Percentiles rank a stretch among this genome's conserved stretches.
Conservation (phyloP, 1,139 yeast genomes). For the Hyphopichia buzzinii region DNA sequence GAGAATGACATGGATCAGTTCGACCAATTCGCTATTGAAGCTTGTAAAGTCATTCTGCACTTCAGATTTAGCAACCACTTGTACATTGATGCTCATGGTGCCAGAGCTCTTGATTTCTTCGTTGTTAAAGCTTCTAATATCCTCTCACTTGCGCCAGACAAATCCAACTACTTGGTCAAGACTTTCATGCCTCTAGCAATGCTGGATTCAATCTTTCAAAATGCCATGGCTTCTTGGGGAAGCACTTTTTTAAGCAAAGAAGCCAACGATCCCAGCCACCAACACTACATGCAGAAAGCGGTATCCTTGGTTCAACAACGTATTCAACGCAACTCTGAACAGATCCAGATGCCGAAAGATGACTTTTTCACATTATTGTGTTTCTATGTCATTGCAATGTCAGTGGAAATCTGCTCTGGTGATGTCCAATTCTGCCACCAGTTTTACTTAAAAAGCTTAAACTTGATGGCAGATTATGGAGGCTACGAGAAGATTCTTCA, state of each 20-base stretch:
- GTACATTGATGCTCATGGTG: neutral
- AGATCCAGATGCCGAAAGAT: neutral
- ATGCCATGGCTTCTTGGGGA: slow-evolving; percentile 1
- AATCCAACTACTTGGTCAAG: slow-evolving; percentile 1
- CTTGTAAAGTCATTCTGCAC: too few species aligned
- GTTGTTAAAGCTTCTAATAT: neutral
- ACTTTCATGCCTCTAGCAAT: neutral
- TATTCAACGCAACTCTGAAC: neutral
- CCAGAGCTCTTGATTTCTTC: slow-evolving; percentile 1
- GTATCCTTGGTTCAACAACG: neutral
- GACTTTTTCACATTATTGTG: slow-evolving; percentile 24
- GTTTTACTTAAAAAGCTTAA: slow-evolving; percentile 19
- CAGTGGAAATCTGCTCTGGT: slow-evolving; percentile 41
- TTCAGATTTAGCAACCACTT: too few species aligned
- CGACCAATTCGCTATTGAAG: too few species aligned
- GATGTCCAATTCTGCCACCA: slow-evolving; percentile 43
- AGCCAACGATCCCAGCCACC: neutral
- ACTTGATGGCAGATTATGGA: slow-evolving; percentile 28
- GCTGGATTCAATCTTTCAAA: neutral
- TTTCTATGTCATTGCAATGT: slow-evolving; percentile 28
- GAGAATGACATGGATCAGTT: too few species aligned
- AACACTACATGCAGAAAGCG: neutral
- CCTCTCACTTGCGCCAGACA: slow-evolving; percentile 1
- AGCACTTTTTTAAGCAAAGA: neutral
- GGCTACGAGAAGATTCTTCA: slow-evolving; percentile 21